Conservation (phyloP, 345 rosid species). For the Lumnitzera racemosa region DNA sequence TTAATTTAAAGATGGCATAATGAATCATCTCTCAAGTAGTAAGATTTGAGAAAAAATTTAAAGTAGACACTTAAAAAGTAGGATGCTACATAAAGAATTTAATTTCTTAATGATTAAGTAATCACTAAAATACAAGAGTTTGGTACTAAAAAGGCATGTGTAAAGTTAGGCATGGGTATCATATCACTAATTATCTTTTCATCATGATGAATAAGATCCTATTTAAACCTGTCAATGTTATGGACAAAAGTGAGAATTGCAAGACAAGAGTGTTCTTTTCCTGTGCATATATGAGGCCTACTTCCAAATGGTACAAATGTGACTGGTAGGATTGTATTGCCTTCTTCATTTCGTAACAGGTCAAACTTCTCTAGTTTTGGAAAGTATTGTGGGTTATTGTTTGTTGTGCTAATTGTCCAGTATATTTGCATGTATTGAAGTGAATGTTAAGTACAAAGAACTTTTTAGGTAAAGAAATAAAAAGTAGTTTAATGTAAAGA, state of each 20-base stretch:
- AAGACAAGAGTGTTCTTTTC: slow-evolving; percentile 40
- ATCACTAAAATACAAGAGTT: not conserved
- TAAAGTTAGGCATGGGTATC: slow-evolving; percentile 50
- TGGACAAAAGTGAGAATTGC: slow-evolving; percentile 33
- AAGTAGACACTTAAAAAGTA: too few relatives aligned
- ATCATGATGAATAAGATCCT: slow-evolving; percentile 18
- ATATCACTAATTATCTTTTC: slow-evolving; percentile 30
- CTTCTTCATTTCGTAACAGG: slow-evolving; percentile 27
- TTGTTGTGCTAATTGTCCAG: slow-evolving; percentile 38
- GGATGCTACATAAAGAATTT: too few relatives aligned
- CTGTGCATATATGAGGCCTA: slow-evolving; percentile 34
- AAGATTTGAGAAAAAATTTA: too few relatives aligned
- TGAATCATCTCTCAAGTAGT: too few relatives aligned
- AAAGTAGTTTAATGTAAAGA: too few relatives aligned
- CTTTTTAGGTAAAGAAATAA: too few relatives aligned
- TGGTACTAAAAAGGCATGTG: slow-evolving; percentile 18
- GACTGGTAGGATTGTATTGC: slow-evolving; percentile 18
- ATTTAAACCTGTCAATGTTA: slow-evolving; percentile 25
- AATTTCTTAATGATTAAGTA: too few relatives aligned
- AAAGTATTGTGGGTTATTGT: slow-evolving; percentile 34
- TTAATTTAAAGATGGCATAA: too few relatives aligned
- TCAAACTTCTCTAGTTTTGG: slow-evolving; percentile 26
- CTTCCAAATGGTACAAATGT: slow-evolving; percentile 40
- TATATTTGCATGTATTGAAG: slow-evolving; percentile 13
- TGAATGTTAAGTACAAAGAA: too few relatives aligned